These are phyloP conservation scores for Pythium rishiriense DNA, from an alignment of 352 stramenopile genomes.

Conservation along the genomic window DNA sequence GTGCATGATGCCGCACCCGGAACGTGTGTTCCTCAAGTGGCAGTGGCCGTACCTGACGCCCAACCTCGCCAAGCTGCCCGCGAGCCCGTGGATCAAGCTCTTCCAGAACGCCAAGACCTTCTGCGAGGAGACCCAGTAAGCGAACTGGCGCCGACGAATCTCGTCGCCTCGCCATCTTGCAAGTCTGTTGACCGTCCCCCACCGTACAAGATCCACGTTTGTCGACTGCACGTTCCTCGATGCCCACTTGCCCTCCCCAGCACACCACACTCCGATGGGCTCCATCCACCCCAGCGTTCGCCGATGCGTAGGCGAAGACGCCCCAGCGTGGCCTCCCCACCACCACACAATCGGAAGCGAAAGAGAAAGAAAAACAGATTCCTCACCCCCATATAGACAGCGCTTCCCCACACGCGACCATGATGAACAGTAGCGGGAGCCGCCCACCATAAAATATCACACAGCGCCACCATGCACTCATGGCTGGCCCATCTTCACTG, in stretches of 20 bases:
- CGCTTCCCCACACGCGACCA: too few species aligned
- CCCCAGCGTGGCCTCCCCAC: too few species aligned
- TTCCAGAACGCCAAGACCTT: conserved; percentile 99
- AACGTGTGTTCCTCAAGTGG: conserved; percentile 97
- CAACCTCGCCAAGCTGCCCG: conserved; percentile 75
- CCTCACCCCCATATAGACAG: conserved; percentile 5
- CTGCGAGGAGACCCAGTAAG: conserved; percentile 84
- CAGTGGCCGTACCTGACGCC: conserved; percentile 96
- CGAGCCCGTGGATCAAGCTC: conserved; percentile 96
- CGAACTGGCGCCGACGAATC: too few species aligned
- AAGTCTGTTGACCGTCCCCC: not conserved
- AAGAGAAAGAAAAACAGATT: not conserved
- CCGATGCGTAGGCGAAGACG: conserved; percentile 13
- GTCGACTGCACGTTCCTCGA: not conserved
- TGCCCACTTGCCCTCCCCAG: not conserved
- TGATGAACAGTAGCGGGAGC: too few species aligned
- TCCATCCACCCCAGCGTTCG: not conserved
- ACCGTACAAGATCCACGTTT: not conserved
- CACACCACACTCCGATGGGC: not conserved
- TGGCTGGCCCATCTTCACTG: not conserved
- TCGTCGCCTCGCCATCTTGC: not conserved
- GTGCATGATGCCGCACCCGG: conserved; percentile 99
- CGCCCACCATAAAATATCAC: not conserved
- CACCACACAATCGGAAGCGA: not conserved
- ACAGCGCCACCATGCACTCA: too few species aligned